These are phyloP conservation scores for Pythium angustatum DNA, from an alignment of 352 stramenopile species.

Conservation along the genomic window DNA sequence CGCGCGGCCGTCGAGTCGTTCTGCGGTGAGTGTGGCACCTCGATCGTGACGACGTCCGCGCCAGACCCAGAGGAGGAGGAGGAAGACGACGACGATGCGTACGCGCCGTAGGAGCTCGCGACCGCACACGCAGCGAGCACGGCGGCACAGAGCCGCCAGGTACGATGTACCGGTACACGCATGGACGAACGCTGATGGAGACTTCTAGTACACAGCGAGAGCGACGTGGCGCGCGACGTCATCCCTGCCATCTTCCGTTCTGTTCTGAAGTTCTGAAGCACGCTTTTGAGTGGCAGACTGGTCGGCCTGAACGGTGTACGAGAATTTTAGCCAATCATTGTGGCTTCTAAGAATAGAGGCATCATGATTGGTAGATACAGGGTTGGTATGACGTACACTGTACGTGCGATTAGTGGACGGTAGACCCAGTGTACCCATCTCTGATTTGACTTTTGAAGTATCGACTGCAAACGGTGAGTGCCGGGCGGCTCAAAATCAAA, in stretches of 20 bases:
- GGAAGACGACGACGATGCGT: background rate
- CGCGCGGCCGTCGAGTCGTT: conserved; percentile 10
- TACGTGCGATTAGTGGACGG: background rate
- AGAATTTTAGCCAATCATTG: background rate
- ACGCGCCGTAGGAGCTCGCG: background rate
- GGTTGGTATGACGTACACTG: background rate
- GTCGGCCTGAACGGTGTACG: background rate
- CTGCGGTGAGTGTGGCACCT: background rate
- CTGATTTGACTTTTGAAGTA: too few species aligned
- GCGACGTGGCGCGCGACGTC: background rate
- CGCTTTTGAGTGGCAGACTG: background rate
- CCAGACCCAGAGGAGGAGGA: conserved; percentile 6
- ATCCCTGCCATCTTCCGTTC: background rate
- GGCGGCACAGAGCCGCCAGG: background rate
- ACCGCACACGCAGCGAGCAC: background rate
- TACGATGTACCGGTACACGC: background rate
- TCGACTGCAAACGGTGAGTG: too few species aligned
- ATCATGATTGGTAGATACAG: background rate
- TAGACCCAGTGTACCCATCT: background rate
- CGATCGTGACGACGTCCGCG: background rate
- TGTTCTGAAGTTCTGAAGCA: conserved; percentile 7
- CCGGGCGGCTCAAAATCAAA: too few species aligned
- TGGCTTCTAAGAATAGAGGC: background rate
- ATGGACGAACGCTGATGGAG: too few species aligned
- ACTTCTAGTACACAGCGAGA: too few species aligned